Conservation (phyloP, 1,139 yeast genomes). For the Saccharomyces hybrid region DNA sequence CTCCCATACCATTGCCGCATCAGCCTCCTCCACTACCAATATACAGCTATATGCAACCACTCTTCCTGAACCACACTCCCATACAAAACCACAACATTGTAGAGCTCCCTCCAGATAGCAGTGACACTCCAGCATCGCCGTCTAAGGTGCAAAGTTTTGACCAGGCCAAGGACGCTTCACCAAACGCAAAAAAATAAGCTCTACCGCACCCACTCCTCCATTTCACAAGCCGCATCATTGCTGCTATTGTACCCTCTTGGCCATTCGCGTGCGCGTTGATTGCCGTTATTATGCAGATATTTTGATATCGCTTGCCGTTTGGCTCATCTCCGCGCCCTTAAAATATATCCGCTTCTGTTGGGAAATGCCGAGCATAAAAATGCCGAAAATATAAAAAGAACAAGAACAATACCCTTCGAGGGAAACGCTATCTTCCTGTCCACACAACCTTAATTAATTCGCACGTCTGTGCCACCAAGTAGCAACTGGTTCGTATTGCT, state of each 20-base stretch:
- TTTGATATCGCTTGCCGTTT: background rate
- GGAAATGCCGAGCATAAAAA: background rate
- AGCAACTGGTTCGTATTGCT: background rate
- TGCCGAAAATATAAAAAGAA: constrained; percentile 1
- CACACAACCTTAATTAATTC: background rate
- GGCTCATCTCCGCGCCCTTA: constrained; percentile 1
- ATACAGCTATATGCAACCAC: background rate
- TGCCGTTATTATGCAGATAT: background rate
- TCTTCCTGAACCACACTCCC: background rate
- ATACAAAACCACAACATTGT: background rate
- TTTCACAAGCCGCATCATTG: background rate
- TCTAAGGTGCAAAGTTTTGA: background rate
- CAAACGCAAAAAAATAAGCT: background rate
- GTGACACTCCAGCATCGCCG: background rate
- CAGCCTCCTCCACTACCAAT: background rate
- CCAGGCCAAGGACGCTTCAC: background rate
- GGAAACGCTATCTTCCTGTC: background rate
- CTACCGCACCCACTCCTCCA: background rate
- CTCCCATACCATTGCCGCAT: background rate
- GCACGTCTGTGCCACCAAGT: background rate
- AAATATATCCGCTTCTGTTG: background rate
- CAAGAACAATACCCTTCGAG: constrained; percentile 2
- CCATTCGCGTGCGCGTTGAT: background rate
- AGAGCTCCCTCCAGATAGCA: background rate
- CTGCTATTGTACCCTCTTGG: background rate